These are phyloP conservation scores for Gossypium herbaceum DNA, from an alignment of 345 rosid genomes.

Conservation along the genomic window DNA sequence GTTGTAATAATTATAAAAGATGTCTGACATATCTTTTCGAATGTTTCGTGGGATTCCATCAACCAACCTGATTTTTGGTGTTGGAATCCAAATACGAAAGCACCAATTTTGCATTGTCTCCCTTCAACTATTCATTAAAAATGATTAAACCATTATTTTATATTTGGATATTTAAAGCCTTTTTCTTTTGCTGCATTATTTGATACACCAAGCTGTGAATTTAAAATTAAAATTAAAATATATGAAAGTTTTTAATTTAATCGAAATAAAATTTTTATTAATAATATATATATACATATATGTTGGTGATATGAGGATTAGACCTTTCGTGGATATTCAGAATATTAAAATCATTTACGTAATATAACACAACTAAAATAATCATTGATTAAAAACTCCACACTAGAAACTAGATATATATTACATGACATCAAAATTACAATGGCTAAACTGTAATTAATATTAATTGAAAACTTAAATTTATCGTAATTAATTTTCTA, in stretches of 20 bases:
- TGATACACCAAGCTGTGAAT: not conserved
- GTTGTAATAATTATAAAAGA: not conserved
- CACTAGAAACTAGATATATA: no score
- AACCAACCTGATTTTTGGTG: conserved; percentile 15
- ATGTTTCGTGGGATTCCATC: conserved; percentile 33
- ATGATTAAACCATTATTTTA: not conserved
- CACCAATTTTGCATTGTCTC: conserved; percentile 29
- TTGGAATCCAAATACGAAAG: conserved; percentile 34
- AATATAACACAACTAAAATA: no score
- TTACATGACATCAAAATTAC: no score
- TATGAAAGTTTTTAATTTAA: not conserved
- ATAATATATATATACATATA: not conserved
- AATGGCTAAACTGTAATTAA: no score
- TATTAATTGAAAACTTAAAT: no score
- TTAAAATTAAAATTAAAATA: no score
- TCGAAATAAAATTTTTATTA: not conserved
- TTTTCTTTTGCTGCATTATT: not conserved
- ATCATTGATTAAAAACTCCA: no score
- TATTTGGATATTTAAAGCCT: not conserved
- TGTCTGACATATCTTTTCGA: conserved; percentile 7
- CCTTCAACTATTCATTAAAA: not conserved
- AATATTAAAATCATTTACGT: not conserved
- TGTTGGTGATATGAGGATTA: not conserved
- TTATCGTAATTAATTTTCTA: no score
- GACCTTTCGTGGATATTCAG: not conserved